Percentiles rank a stretch among this genome's conserved stretches.
Conservation (phyloP, 805 yeast genomes). For the Cyberlindnera maclurae region DNA sequence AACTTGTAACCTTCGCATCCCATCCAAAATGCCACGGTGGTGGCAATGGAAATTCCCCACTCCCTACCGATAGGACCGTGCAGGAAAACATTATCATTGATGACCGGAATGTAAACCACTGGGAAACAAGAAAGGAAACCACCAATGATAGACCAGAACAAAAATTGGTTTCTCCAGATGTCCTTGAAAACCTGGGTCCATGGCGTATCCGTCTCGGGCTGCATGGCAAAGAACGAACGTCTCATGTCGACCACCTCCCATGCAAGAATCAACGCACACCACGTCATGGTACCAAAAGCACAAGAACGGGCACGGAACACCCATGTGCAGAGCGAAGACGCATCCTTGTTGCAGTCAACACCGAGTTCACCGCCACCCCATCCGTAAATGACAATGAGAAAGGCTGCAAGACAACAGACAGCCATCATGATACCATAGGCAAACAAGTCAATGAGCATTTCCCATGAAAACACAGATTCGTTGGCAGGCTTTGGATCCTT, state of each 20-base stretch:
- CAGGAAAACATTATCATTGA: slow-evolving; percentile 66
- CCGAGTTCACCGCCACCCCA: slow-evolving; percentile 64
- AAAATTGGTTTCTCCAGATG: slow-evolving; percentile 65
- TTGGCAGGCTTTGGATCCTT: slow-evolving; percentile 54
- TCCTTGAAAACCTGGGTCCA: slow-evolving; percentile 54
- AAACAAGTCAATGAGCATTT: slow-evolving; percentile 60
- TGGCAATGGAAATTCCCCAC: slow-evolving; percentile 71
- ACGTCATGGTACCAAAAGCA: slow-evolving; percentile 75
- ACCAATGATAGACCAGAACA: slow-evolving; percentile 72
- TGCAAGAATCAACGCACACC: slow-evolving; percentile 76
- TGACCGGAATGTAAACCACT: slow-evolving; percentile 82
- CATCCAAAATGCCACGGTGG: slow-evolving; percentile 46
- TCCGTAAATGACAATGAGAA: slow-evolving; percentile 61
- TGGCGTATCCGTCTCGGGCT: slow-evolving; percentile 51
- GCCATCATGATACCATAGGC: slow-evolving; percentile 75
- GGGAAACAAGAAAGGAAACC: slow-evolving; percentile 75
- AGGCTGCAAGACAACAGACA: slow-evolving; percentile 56
- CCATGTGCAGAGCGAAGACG: slow-evolving; percentile 40
- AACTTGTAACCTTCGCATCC: slow-evolving; percentile 66
- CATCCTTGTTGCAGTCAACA: slow-evolving; percentile 46
- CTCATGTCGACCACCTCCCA: slow-evolving; percentile 79
- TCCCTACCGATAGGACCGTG: slow-evolving; percentile 69
- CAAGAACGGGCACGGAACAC: slow-evolving; percentile 75
- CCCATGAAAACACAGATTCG: slow-evolving; percentile 55
- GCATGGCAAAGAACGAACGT: slow-evolving; percentile 64